Base-by-base conservation (phyloP, 139 green algal species). In the Marvania coccoides region DNA sequence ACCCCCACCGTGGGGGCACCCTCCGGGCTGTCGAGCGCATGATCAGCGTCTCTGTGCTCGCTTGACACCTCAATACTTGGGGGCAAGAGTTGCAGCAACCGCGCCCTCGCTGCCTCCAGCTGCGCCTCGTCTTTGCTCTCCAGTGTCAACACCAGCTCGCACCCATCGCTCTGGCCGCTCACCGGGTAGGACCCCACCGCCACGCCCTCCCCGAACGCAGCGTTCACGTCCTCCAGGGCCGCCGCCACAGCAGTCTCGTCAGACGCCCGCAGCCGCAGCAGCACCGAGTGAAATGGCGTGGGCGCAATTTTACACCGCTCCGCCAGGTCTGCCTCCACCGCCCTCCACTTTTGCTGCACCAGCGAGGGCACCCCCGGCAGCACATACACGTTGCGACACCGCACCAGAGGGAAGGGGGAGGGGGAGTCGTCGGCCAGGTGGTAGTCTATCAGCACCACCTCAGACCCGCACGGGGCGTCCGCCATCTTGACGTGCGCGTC, bases 401-500 rank as follows among this genome's bases (percentile, higher is more conserved):
- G 63, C 19, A 94, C 45, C 30, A 95, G 53, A 1, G 88, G 88
- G 74, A 94, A 95, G 14, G 82, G 81, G 33, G 65, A 83, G 12
- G 47, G 24, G 3, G 30, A n/a, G 6, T 71, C 79, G 38, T 70
- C 53, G 10, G 67, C 64, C 39, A 68, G 37, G 1, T 5, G 42
- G 38, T 84, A 76, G 28, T 88, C 74, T 35, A 87, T 83, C 3
- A 81, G 61, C 29, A 58, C 60, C 28, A 68, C 40, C 69, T 75
- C 62, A 30, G 61, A 67, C 8, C 73, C 69, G 58, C 60, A 64
- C 24, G 85, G 86, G 6, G 70, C 70, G 24, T 94, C 76, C n/a
- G 88, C 84, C 88, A 95, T 91, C 66, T 95, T 95, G n/a, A 95
- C 75, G 70, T 95, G 88, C 2, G 81, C 75, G 9, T 72, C 23